Evolutionary conservation across 2,329 filamentous ascomycete genomes (phyloP).

Genomic region (Aureobasidium sp.): DNA sequence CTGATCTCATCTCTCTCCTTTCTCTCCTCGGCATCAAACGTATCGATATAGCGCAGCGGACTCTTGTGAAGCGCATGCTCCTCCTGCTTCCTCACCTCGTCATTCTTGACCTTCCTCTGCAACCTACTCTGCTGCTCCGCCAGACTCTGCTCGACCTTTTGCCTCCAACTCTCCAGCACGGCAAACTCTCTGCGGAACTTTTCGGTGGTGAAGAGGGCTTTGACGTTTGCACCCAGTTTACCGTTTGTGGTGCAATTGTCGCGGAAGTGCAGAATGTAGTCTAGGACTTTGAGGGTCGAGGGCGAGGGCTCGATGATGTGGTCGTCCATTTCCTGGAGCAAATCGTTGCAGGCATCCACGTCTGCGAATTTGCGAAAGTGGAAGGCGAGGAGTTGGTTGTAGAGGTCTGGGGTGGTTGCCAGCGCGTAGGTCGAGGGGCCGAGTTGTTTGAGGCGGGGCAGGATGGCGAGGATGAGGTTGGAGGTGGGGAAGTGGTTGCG

Average conservation of each 20-base stretch:
- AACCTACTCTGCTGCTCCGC: not conserved
- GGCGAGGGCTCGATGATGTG: constrained; percentile 27
- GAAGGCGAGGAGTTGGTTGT: constrained; percentile 55
- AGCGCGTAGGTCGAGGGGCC: constrained; percentile 64
- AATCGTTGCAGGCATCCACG: constrained; percentile 42
- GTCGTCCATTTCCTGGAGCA: constrained; percentile 37
- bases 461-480: constrained; percentile 48
- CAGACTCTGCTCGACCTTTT: not conserved
- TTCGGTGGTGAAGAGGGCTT: constrained; percentile 29
- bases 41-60: no score
- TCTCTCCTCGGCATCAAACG: no score
- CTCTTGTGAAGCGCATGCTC: no score
- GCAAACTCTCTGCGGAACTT: constrained; percentile 23
- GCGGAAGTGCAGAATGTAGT: constrained; percentile 26
- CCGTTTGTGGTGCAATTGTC: constrained; percentile 19
- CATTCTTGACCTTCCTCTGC: not conserved
- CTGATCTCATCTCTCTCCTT: no score
- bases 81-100: not conserved
- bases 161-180: constrained; percentile 19
- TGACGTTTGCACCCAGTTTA: constrained; percentile 11
- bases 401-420: constrained; percentile 60
- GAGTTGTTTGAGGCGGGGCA: constrained; percentile 58
- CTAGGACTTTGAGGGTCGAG: constrained; percentile 34
- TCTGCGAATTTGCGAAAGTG: constrained; percentile 55
- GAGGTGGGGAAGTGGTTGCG: constrained; percentile 53